Evolutionary conservation across 116 monocot species (phyloP), one percentile per base, ranked within the genome.

Genomic region (Phalaenopsis hybrid): DNA sequence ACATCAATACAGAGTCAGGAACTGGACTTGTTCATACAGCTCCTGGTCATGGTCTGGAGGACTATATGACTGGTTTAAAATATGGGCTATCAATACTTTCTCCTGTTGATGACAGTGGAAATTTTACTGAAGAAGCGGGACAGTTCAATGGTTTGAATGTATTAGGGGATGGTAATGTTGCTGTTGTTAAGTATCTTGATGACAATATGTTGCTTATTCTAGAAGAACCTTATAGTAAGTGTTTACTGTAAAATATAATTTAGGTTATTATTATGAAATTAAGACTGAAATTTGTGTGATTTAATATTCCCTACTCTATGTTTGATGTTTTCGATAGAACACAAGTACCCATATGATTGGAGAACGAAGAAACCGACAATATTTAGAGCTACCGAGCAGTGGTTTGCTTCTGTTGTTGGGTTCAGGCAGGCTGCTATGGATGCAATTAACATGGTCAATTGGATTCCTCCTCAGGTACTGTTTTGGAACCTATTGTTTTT

Each of bases 341-440:
- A 99, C 82, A 99, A 99, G 83, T 99, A 99, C 81, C 95, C 98
- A 51, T 99, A 99, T 85, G 98, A 99, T 79, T 99, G 98, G 98
- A 90, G 98, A 89, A 95, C 98, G 46, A 95, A 99, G 84, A 95
- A 99, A 74, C 98, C 98, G 77, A 99, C 98, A 78, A 99, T 99
- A 79, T 95, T 99, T 55, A 95, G 98, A 82, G 98, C 98, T 17
- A 99, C 98, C 49, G 95, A 93, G 45, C 98, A 99, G 73, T 99
- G 98, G 98, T 99, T 99, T 85, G 90, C 95, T 80, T 99, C 98
- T 57, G 88, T 99, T 70, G 95, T 95, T 77, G 95, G 98, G n/a
- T 99, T 99, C 81, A 90, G 98, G 18, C 85, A 93, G 75, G 81
- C 86, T 79, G 89, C 89, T 69, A 88, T 99, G 91, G 93, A 95